Percentiles rank a stretch among this genome's conserved stretches.
Evolutionary conservation across 768 basidiomycete genomes (phyloP).

Genomic region (Amylocystis lapponica): DNA sequence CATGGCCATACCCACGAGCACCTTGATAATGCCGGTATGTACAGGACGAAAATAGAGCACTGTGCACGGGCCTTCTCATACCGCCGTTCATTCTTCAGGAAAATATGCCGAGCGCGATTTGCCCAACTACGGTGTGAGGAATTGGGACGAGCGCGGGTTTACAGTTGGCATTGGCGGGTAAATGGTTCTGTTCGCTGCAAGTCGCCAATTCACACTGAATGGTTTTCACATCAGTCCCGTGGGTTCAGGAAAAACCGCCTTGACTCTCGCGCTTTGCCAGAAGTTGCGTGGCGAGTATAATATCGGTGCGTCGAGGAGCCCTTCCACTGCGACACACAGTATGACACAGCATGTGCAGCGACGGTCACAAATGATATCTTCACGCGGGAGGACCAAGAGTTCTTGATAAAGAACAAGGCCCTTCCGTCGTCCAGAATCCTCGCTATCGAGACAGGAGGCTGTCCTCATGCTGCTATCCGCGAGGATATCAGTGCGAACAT

Average conservation of each 20-base stretch:
- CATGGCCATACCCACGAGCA: slow-evolving; percentile 97
- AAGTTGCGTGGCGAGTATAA: slow-evolving; percentile 79
- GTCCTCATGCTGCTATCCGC: slow-evolving; percentile 96
- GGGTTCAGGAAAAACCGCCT: slow-evolving; percentile 96
- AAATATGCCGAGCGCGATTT: slow-evolving; percentile 90
- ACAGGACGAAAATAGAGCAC: not conserved
- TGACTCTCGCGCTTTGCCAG: slow-evolving; percentile 87
- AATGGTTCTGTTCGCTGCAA: too few species aligned
- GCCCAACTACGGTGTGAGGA: slow-evolving; percentile 77
- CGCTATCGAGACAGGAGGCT: slow-evolving; percentile 97
- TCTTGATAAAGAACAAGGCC: slow-evolving; percentile 89
- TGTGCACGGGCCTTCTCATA: not conserved
- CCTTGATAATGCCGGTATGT: slow-evolving; percentile 77
- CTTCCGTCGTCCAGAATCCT: slow-evolving; percentile 81
- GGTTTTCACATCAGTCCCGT: slow-evolving; percentile 79
- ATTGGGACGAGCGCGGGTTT: slow-evolving; percentile 92
- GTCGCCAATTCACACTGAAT: not conserved
- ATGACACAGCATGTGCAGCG: slow-evolving; percentile 38
- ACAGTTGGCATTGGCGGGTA: slow-evolving; percentile 98
- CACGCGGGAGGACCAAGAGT: slow-evolving; percentile 96
- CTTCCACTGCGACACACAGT: slow-evolving; percentile 1
- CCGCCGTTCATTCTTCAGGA: slow-evolving; percentile 40
- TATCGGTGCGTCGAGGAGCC: slow-evolving; percentile 74
- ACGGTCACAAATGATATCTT: slow-evolving; percentile 99
- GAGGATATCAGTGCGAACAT: slow-evolving; percentile 98